Evolutionary conservation across 2,329 filamentous ascomycete species (phyloP).

Genomic region (Boeremia lycopersici): DNA sequence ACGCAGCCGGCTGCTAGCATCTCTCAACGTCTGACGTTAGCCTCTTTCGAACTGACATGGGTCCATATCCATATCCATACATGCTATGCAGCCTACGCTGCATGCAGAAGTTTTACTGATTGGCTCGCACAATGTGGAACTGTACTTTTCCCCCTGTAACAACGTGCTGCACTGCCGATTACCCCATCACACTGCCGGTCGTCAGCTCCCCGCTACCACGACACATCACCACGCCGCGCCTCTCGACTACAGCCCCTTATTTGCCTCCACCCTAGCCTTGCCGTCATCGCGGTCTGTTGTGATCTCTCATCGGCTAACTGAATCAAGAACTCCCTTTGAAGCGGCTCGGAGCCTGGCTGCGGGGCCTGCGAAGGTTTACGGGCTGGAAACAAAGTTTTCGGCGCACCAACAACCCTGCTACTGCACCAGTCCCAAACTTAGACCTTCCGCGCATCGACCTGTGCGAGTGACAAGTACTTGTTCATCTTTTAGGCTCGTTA

Average conservation of each 20-base stretch:
- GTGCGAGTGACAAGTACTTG: conserved; percentile 25
- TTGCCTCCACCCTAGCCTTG: conserved; percentile 4
- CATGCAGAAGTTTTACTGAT: conserved; percentile 10
- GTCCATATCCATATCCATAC: conserved; percentile 23
- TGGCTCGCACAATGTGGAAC: conserved; percentile 5
- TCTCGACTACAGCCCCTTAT: conserved; percentile 1
- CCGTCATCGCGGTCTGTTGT: conserved; percentile 15
- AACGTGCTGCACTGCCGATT: conserved; percentile 18
- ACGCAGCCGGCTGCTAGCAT: conserved; percentile 39
- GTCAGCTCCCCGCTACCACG: conserved; percentile 16
- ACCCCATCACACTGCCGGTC: conserved; percentile 8
- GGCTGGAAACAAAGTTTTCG: conserved; percentile 46
- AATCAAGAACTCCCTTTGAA: conserved; percentile 23
- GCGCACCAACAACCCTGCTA: conserved; percentile 43
- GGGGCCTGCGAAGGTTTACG: conserved; percentile 38
- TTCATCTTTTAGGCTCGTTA: conserved; percentile 36
- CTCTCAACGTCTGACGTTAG: conserved; percentile 44
- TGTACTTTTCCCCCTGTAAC: conserved; percentile 12
- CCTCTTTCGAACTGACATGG: conserved; percentile 44
- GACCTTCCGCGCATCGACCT: conserved; percentile 26
- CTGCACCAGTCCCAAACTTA: conserved; percentile 47
- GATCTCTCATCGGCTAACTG: conserved; percentile 18
- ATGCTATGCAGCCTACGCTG: conserved; percentile 6
- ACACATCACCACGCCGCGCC: conserved; percentile 14
- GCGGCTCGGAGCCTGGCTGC: conserved; percentile 34